Evolutionary conservation across 2,329 filamentous ascomycete species (phyloP).

Genomic region (Cercospora zeae-maydis): DNA sequence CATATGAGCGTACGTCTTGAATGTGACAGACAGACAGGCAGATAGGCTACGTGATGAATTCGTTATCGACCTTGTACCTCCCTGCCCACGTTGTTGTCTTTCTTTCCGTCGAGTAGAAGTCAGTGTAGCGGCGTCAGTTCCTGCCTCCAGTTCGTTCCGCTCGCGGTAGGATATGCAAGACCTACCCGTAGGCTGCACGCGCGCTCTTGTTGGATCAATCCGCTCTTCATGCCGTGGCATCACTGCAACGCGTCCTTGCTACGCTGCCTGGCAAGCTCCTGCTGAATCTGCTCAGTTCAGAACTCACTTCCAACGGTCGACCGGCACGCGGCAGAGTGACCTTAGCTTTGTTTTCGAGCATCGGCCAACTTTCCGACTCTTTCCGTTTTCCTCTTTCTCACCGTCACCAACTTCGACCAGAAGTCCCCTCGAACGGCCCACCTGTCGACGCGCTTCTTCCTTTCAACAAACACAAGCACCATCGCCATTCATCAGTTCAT

Average conservation of each 20-base stretch:
- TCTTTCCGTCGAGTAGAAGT: not conserved
- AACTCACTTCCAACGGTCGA: constrained; percentile 4
- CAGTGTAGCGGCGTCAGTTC: not conserved
- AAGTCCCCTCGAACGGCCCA: not conserved
- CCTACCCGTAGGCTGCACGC: too few species aligned
- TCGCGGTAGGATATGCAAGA: too few species aligned
- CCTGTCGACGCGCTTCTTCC: not conserved
- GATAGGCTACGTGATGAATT: not conserved
- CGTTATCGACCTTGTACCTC: not conserved
- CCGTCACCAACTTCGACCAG: constrained; percentile 2
- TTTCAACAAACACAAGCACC: not conserved
- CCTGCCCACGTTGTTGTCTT: not conserved
- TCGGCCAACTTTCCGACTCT: constrained; percentile 2
- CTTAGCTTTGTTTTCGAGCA: constrained; percentile 1
- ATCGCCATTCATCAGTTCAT: not conserved
- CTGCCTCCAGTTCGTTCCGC: not conserved
- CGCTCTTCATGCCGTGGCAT: not conserved
- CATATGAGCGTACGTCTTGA: constrained; percentile 11
- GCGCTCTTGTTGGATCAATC: not conserved
- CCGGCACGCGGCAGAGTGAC: constrained; percentile 8
- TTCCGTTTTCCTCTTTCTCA: constrained; percentile 3
- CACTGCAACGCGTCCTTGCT: not conserved
- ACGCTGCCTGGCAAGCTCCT: not conserved
- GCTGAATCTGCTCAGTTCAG: constrained; percentile 1
- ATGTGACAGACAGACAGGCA: not conserved